These are phyloP conservation scores for Circinella minor DNA, from an alignment of 371 early-diverging fungal species.

Conservation along the genomic window DNA sequence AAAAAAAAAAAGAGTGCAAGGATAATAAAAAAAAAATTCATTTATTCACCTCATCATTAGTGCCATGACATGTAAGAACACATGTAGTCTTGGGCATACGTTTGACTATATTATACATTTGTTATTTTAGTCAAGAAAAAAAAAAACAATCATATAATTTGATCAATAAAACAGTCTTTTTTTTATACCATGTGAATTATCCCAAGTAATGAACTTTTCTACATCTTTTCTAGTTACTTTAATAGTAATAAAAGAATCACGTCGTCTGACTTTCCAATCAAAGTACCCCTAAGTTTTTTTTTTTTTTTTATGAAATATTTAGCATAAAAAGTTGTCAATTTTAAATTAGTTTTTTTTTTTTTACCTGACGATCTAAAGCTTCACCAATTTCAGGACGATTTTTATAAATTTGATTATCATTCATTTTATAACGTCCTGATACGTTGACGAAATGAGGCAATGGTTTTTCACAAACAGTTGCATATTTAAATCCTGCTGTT, in stretches of 20 bases:
- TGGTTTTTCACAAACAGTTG: slow-evolving; percentile 46
- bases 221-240: slow-evolving; percentile 47
- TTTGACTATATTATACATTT: slow-evolving; percentile 21
- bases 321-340: too few species aligned
- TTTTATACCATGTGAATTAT: slow-evolving; percentile 39
- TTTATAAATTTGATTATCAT: slow-evolving; percentile 36
- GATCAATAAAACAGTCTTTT: neutral
- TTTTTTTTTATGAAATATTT: too few species aligned
- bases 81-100: slow-evolving; percentile 61
- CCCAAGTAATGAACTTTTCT: slow-evolving; percentile 39
- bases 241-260: slow-evolving; percentile 34
- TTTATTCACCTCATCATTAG: slow-evolving; percentile 36
- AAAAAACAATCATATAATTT: neutral
- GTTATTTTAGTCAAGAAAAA: neutral
- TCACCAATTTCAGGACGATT: slow-evolving; percentile 37
- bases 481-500: slow-evolving; percentile 58
- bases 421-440: slow-evolving; percentile 61
- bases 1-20: neutral
- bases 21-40: too few species aligned
- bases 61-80: slow-evolving; percentile 64
- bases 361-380: slow-evolving; percentile 31
- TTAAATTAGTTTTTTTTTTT: too few species aligned
- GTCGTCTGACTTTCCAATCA: slow-evolving; percentile 42
- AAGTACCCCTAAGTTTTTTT: slow-evolving; percentile 35
- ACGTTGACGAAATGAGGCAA: slow-evolving; percentile 55